Evolutionary conservation across 306 rosid genomes (phyloP), one percentile per base, ranked within the genome.

Genomic region (Cucurbita ficifolia): DNA sequence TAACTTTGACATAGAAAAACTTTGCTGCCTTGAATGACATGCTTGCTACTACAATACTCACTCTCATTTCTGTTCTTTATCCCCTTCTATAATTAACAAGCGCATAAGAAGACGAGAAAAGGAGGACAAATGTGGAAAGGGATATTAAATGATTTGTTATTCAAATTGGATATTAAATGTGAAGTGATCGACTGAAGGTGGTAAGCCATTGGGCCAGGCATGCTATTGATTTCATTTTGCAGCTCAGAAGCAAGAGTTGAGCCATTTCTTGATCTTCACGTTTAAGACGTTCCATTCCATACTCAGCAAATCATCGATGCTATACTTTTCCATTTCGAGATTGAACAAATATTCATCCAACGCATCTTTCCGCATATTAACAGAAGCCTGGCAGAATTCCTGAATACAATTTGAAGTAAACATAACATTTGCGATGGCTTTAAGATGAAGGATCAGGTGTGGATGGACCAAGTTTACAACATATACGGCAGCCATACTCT

Each of bases 401-500:
- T 78, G 82, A 36, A 76, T 82, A 78, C 86, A 86, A 51, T 83
- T 84, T 16, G 89, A 85, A 76, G 79, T 70, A 77, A 86, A 88
- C 96, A 88, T 88, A 53, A 18, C 74, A 60, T 73, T 79, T 50
- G 94, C 92, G 49, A 90, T 86, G 74, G 81, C 76, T 75, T 78
- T 86, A 70, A 88, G 87, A 82, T 78, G 82, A 14, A 84, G 76
- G 54, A 84, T 46, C 33, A 72, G 81, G 8, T 73, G 76, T 8
- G 87, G 86, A 77, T 79, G 75, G 76, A 88, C 81, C 83, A 85
- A 67, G 59, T 88, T 84, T 10, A 83, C 72, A 24, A 36, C 38
- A 55, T 72, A 51, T 2, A 55, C 81, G 36, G 54, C 45, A 71
- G 54, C 75, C 13, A 7, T 59, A 45, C 72, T 77, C 48, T 62